Percentiles rank a stretch among this genome's conserved stretches.
These are phyloP conservation scores for Lablab purpureus DNA, from an alignment of 306 rosid species.

Conservation along the genomic window DNA sequence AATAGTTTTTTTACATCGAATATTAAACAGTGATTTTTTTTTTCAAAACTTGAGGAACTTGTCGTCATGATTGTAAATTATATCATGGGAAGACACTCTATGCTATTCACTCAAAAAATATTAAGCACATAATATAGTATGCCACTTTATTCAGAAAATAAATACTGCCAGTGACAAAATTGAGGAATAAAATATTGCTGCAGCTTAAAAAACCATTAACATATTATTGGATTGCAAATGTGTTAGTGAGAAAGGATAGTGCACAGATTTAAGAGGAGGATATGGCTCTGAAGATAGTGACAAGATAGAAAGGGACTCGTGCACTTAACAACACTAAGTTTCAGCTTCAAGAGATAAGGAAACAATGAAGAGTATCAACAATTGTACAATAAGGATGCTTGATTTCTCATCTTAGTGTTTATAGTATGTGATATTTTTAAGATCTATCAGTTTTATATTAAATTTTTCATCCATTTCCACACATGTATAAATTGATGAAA, in stretches of 20 bases:
- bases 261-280: constrained; percentile 17
- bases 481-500: constrained; percentile 26
- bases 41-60: constrained; percentile 32
- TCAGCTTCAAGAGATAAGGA: constrained; percentile 33
- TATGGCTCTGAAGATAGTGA: constrained; percentile 12
- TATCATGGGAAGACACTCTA: not conserved
- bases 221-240: constrained; percentile 6
- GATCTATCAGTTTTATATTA: constrained; percentile 29
- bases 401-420: constrained; percentile 30
- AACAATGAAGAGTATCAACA: not conserved
- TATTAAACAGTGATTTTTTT: constrained; percentile 33
- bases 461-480: constrained; percentile 7
- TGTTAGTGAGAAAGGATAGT: constrained; percentile 26
- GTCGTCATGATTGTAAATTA: not conserved
- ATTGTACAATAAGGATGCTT: not conserved
- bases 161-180: constrained; percentile 30
- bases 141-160: constrained; percentile 17
- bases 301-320: not conserved
- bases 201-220: constrained; percentile 17
- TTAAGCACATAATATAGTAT: constrained; percentile 3
- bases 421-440: constrained; percentile 7
- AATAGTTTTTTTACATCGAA: not conserved
- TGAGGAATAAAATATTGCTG: constrained; percentile 9
- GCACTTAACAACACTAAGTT: constrained; percentile 24
- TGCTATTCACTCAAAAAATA: constrained; percentile 21